Base-by-base conservation (phyloP, 2,329 filamentous ascomycete genomes). In the Microsporum audouinii region DNA sequence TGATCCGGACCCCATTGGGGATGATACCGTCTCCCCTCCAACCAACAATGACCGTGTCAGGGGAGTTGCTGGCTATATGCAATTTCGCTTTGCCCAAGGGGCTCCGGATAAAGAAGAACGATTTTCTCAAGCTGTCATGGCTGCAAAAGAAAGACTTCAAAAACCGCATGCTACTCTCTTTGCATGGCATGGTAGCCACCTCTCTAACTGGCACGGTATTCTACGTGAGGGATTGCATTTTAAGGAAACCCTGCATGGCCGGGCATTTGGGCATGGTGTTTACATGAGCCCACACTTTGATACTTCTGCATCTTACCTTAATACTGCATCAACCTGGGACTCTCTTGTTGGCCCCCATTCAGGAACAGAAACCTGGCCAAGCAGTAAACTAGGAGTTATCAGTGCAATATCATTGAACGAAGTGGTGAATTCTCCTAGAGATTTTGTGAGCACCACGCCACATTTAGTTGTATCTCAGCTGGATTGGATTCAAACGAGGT, bases 401-500 rank as follows among this genome's bases (percentile, higher is more conserved):
- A 67, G 67, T 0, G 86, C 86, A 0, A 75, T 96, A 51, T 88
- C 88, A 36, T 75, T 96, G 53, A 94, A 91, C 67, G 91, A 96
- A 71, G 84, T 96, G 51, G 84, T 95, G 68, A 96, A 96, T 69
- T 78, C 79, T 0, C 85, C 89, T 0, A 58, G 71, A 0, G 68
- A 86, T 51, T 96, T 88, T 67, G 72, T 80, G 3, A 80, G 76
- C 63, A 67, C 6, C 0, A 65, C 0, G 0, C 86, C 86, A 0
- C 84, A 85, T 73, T 84, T 88, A 55, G 91, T 96, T 6, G 84
- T 96, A 0, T 71, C 82, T 31, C 78, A 90, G 51, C 75, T 87
- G 7, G 87, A 95, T 68, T 96, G 91, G 91, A 91, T 95, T 62
- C 90, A 95, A 69, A 91, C 89, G 31, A 83, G 91, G 49, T 96